Percentiles rank a stretch among this genome's conserved stretches.
Conservation (phyloP, 495 filamentous ascomycete species). For the Hyphodiscus hymeniophilus region DNA sequence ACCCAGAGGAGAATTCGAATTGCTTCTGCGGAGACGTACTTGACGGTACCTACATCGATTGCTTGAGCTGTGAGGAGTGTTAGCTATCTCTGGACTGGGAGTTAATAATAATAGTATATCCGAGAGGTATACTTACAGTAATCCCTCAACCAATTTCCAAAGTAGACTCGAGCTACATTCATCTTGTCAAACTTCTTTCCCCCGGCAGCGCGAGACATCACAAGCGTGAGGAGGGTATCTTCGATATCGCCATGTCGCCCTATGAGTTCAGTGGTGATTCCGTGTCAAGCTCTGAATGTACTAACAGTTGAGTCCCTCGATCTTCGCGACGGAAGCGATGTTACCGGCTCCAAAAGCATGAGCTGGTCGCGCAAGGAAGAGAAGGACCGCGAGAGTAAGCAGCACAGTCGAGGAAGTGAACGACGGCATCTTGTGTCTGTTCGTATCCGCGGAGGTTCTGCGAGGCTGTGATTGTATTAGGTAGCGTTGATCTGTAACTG, state of each 20-base stretch:
- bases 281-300: background rate
- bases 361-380: constrained; percentile 54
- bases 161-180: constrained; percentile 75
- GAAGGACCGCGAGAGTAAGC: constrained; percentile 43
- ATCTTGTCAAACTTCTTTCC: constrained; percentile 84
- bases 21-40: constrained; percentile 78
- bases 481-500: background rate
- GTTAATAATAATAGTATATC: too few species aligned
- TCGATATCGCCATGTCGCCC: constrained; percentile 95
- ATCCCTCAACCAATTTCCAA: constrained; percentile 89
- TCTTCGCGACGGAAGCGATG: constrained; percentile 53
- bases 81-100: too few species aligned
- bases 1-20: constrained; percentile 87
- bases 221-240: constrained; percentile 69
- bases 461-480: too few species aligned
- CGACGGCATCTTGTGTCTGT: constrained; percentile 21
- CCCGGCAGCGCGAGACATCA: constrained; percentile 68
- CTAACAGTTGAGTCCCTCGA: constrained; percentile 74
- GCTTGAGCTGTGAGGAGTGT: constrained; percentile 43
- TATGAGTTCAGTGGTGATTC: constrained; percentile 17
- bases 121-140: constrained; percentile 49
- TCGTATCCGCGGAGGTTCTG: too few species aligned
- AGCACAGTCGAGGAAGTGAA: constrained; percentile 18
- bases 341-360: constrained; percentile 68
- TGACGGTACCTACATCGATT: constrained; percentile 81